A percentile compares a stretch with the other conserved stretches of the same genome.
These are phyloP conservation scores for Ceratocystis alfenasii DNA, from an alignment of 2,329 filamentous ascomycete species.

Conservation along the genomic window DNA sequence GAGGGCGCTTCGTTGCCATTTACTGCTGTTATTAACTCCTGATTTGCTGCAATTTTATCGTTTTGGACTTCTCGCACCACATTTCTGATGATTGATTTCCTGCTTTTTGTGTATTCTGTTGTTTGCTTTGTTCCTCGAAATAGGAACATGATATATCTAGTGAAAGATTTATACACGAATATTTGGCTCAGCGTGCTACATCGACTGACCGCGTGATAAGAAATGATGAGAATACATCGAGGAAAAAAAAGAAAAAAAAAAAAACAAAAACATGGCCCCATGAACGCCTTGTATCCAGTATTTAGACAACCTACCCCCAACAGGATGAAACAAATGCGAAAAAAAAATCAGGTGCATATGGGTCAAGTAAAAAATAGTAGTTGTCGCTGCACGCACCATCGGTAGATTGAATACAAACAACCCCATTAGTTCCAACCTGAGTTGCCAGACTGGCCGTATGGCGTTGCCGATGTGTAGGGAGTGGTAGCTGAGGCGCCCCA, in stretches of 20 bases:
- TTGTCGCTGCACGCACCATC: not conserved
- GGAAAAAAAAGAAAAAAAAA: not conserved
- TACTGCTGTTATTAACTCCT: not conserved
- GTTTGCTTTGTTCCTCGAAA: not conserved
- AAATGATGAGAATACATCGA: not conserved
- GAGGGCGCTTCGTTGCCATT: not conserved
- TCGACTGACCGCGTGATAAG: not conserved
- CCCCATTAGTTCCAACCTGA: slow-evolving; percentile 22
- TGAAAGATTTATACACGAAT: not conserved
- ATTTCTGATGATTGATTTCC: not conserved
- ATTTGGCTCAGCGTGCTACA: not conserved
- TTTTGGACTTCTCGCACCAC: not conserved
- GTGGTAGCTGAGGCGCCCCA: slow-evolving; percentile 47
- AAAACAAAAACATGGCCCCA: slow-evolving; percentile 1
- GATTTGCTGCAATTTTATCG: not conserved
- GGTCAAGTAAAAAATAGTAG: not conserved
- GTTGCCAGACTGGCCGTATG: slow-evolving; percentile 32
- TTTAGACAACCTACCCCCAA: slow-evolving; percentile 5
- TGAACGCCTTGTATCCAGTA: slow-evolving; percentile 16
- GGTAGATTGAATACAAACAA: not conserved
- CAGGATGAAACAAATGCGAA: slow-evolving; percentile 12
- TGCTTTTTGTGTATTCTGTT: not conserved
- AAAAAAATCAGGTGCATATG: slow-evolving; percentile 10
- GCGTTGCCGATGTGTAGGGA: slow-evolving; percentile 34
- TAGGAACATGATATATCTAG: not conserved